These are phyloP conservation scores for Oemleria cerasiformis DNA, from an alignment of 306 rosid species.

Conservation along the genomic window DNA sequence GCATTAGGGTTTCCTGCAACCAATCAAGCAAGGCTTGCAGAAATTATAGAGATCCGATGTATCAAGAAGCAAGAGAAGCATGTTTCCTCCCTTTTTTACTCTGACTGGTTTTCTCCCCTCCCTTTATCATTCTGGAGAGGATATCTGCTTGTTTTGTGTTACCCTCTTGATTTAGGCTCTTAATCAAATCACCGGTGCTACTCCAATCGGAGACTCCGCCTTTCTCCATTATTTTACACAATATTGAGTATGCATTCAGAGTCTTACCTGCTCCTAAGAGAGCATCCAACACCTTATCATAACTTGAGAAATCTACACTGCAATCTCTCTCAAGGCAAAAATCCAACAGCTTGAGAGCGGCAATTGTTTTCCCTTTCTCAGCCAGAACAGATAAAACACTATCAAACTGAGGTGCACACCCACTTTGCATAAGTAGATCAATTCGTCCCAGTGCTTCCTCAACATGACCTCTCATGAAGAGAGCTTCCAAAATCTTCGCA, in stretches of 20 bases:
- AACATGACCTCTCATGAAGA: slow-evolving; percentile 78
- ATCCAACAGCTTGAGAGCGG: slow-evolving; percentile 83
- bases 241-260: slow-evolving; percentile 75
- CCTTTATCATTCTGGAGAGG: slow-evolving; percentile 73
- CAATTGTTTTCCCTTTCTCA: slow-evolving; percentile 83
- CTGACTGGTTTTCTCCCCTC: slow-evolving; percentile 25
- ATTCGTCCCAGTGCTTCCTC: slow-evolving; percentile 90
- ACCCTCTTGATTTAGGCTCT: slow-evolving; percentile 75
- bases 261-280: slow-evolving; percentile 76
- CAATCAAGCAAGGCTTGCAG: neutral
- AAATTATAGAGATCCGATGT: slow-evolving; percentile 20
- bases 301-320: slow-evolving; percentile 54
- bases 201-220: slow-evolving; percentile 68
- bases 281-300: slow-evolving; percentile 77
- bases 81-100: slow-evolving; percentile 50
- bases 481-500: slow-evolving; percentile 80
- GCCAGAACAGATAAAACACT: slow-evolving; percentile 59
- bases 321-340: slow-evolving; percentile 75
- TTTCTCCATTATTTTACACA: slow-evolving; percentile 80
- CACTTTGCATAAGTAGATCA: slow-evolving; percentile 59
- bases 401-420: slow-evolving; percentile 56
- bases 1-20: neutral
- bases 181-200: slow-evolving; percentile 62
- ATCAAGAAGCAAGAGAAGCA: slow-evolving; percentile 39
- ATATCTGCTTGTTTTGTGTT: slow-evolving; percentile 94